Percentiles rank a stretch among this genome's conserved stretches.
Evolutionary conservation across 805 yeast species (phyloP).

Genomic region (Candida ortonii): DNA sequence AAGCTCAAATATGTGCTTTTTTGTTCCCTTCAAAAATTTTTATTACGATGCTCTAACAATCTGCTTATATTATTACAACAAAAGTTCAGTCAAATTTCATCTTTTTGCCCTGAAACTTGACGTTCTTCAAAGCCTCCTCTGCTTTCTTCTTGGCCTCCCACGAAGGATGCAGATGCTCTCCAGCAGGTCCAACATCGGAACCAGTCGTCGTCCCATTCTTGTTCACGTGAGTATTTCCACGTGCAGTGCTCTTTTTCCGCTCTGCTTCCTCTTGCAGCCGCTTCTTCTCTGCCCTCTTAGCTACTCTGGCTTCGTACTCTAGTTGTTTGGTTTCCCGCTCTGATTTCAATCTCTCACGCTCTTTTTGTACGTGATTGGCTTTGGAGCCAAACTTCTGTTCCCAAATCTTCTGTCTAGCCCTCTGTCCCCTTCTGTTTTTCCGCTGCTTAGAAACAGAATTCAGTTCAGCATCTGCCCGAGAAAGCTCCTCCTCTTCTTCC

Average conservation of each 20-base stretch:
- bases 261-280: constrained; percentile 16
- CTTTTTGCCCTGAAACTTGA: constrained; percentile 81
- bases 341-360: constrained; percentile 49
- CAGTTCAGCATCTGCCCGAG: constrained; percentile 42
- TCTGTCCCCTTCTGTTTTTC: constrained; percentile 92
- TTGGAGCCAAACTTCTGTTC: constrained; percentile 78
- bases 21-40: not conserved
- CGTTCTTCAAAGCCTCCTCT: constrained; percentile 61
- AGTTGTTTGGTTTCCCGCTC: constrained; percentile 57
- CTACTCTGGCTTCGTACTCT: constrained; percentile 72
- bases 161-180: constrained; percentile 79
- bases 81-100: constrained; percentile 62
- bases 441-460: constrained; percentile 53
- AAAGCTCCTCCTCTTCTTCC: constrained; percentile 52
- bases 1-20: not conserved
- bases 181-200: constrained; percentile 13
- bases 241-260: constrained; percentile 20
- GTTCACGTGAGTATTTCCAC: too few species aligned
- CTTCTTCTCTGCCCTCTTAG: constrained; percentile 56
- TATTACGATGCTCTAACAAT: not conserved
- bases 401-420: constrained; percentile 97
- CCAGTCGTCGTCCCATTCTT: constrained; percentile 3
- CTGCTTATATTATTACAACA: too few species aligned
- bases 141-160: constrained; percentile 89
- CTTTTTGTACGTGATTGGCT: constrained; percentile 81